Evolutionary conservation across 768 basidiomycete species (phyloP).

Genomic region (Collybia sp.): DNA sequence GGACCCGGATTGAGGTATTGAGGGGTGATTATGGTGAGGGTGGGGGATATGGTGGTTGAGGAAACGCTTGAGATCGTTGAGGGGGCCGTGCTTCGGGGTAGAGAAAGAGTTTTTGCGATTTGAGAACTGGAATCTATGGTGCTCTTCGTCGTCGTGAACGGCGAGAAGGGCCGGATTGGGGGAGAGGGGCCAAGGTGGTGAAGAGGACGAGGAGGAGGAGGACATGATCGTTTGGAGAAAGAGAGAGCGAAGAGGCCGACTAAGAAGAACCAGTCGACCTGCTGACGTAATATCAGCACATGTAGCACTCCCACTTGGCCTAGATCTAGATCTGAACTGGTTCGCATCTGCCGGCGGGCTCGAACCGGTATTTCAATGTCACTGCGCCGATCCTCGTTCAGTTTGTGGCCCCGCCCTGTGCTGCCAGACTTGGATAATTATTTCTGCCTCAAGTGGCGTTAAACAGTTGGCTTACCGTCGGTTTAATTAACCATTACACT

Average conservation of each 20-base stretch:
- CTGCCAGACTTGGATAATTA: too few species aligned
- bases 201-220: neutral
- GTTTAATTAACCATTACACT: too few species aligned
- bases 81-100: constrained; percentile 54
- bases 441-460: too few species aligned
- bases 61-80: constrained; percentile 93
- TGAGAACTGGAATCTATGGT: neutral
- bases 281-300: too few species aligned
- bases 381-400: too few species aligned
- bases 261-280: too few species aligned
- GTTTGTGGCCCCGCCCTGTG: too few species aligned
- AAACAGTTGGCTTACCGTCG: too few species aligned
- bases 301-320: too few species aligned
- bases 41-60: constrained; percentile 88
- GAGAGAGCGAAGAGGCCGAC: neutral
- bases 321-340: too few species aligned
- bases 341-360: too few species aligned
- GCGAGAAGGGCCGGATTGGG: neutral
- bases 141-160: neutral
- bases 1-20: constrained; percentile 11
- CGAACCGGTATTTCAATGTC: too few species aligned
- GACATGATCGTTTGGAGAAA: neutral
- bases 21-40: constrained; percentile 25
- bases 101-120: constrained; percentile 1
- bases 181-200: neutral